Conservation (phyloP, 2,329 filamentous ascomycete species). For the Alternaria panax region DNA sequence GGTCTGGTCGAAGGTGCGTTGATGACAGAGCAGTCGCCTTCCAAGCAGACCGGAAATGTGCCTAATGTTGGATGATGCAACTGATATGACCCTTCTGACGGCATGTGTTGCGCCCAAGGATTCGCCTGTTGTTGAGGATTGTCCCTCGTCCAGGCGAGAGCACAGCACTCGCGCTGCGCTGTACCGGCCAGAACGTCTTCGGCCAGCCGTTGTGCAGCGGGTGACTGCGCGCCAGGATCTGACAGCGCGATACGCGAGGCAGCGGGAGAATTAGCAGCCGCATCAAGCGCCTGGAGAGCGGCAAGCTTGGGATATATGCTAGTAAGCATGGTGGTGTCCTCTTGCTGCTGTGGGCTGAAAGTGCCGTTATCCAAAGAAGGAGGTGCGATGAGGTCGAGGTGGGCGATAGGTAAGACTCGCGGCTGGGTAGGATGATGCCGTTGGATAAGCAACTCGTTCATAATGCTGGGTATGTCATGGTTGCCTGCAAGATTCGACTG, state of each 20-base stretch:
- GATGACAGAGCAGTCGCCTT: slow-evolving; percentile 52
- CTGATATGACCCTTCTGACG: slow-evolving; percentile 52
- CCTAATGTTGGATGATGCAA: slow-evolving; percentile 57
- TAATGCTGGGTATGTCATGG: slow-evolving; percentile 62
- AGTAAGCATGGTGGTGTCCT: slow-evolving; percentile 44
- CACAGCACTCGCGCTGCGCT: slow-evolving; percentile 72
- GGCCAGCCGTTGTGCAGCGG: slow-evolving; percentile 66
- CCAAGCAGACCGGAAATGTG: slow-evolving; percentile 52
- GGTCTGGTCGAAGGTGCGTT: slow-evolving; percentile 49
- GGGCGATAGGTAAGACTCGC: slow-evolving; percentile 50
- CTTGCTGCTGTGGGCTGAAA: slow-evolving; percentile 43
- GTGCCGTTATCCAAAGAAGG: slow-evolving; percentile 40
- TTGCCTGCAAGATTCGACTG: slow-evolving; percentile 59
- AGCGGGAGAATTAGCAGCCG: slow-evolving; percentile 54
- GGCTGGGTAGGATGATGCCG: slow-evolving; percentile 51
- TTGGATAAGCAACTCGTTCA: slow-evolving; percentile 49
- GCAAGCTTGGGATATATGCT: slow-evolving; percentile 58
- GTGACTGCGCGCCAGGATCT: slow-evolving; percentile 71
- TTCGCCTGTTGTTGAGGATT: slow-evolving; percentile 47
- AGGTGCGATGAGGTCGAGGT: slow-evolving; percentile 49
- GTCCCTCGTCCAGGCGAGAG: slow-evolving; percentile 69
- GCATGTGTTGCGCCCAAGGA: slow-evolving; percentile 48
- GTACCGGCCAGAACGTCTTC: slow-evolving; percentile 67
- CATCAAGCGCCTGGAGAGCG: slow-evolving; percentile 55
- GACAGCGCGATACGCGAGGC: slow-evolving; percentile 66